Conservation (phyloP, 805 yeast genomes). For the Pichia phayaonensis region DNA sequence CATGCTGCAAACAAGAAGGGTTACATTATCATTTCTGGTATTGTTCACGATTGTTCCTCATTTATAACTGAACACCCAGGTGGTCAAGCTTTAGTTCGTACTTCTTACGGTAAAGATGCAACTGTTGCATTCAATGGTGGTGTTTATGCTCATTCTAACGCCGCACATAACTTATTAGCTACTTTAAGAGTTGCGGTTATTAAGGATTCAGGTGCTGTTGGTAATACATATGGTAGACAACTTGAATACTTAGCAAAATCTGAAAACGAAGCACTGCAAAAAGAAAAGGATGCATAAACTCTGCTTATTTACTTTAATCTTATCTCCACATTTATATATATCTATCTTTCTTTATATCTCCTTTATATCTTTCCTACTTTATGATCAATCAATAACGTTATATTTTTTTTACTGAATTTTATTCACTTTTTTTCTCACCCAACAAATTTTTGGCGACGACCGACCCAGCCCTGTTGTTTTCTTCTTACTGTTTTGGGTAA, state of each 20-base stretch:
- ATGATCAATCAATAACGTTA: neutral
- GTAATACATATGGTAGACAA: conserved; percentile 47
- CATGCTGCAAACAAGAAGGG: conserved; percentile 45
- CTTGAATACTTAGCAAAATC: conserved; percentile 21
- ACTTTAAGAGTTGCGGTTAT: conserved; percentile 78
- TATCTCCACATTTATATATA: neutral
- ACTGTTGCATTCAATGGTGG: conserved; percentile 82
- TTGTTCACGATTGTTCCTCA: conserved; percentile 65
- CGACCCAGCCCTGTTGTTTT: neutral
- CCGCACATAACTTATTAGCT: conserved; percentile 77
- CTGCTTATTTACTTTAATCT: neutral
- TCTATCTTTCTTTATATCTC: neutral
- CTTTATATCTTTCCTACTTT: neutral
- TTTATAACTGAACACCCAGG: conserved; percentile 79
- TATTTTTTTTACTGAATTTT: neutral
- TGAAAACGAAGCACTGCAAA: conserved; percentile 7
- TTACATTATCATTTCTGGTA: conserved; percentile 65
- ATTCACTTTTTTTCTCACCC: neutral
- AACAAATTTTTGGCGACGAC: neutral
- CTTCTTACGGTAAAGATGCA: conserved; percentile 75
- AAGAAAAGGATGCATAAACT: neutral
- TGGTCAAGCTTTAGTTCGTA: conserved; percentile 64
- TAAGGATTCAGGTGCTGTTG: conserved; percentile 54
- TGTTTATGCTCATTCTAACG: conserved; percentile 78
- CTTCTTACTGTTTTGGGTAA: neutral